A percentile compares a stretch with the other conserved stretches of the same genome.
phyloP scores from a whole-genome alignment of 331 rosid species.

The Quercus tomentella region DNA sequence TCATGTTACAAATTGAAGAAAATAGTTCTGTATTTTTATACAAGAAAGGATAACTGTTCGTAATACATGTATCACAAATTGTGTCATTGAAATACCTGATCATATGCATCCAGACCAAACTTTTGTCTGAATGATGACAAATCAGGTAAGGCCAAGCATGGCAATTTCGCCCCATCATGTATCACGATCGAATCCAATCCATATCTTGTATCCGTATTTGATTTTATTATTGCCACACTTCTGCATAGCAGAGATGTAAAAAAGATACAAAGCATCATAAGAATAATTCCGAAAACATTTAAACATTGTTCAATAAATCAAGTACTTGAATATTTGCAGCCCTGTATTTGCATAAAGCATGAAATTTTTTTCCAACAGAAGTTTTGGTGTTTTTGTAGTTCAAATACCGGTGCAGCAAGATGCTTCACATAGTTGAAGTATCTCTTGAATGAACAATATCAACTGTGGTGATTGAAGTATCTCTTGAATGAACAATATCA shows the following conservation, averaged over 20 bases:
- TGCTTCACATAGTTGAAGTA: not conserved
- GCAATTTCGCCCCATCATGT: slow-evolving; percentile 74
- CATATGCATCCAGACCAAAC: slow-evolving; percentile 63
- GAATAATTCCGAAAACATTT: not conserved
- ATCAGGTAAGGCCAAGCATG: slow-evolving; percentile 70
- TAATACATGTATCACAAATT: slow-evolving; percentile 1
- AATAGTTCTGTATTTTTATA: too few species aligned
- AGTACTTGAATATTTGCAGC: not conserved
- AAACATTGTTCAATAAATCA: not conserved
- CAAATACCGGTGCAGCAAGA: not conserved
- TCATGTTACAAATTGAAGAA: too few species aligned
- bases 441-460: not conserved
- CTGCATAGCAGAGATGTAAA: slow-evolving; percentile 38
- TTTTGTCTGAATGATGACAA: slow-evolving; percentile 71
- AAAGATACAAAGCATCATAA: not conserved
- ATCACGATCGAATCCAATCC: slow-evolving; percentile 88
- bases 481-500: not conserved
- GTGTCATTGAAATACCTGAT: slow-evolving; percentile 41
- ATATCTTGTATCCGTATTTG: slow-evolving; percentile 84
- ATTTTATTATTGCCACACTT: slow-evolving; percentile 76
- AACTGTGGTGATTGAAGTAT: not conserved
- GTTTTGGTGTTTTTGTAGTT: not conserved
- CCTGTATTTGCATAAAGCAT: not conserved
- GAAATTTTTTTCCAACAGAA: not conserved
- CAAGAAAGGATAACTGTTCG: not conserved